phyloP scores from a whole-genome alignment of 1,284 basidiomycete species.

The Cryptococcus wingfieldii region DNA sequence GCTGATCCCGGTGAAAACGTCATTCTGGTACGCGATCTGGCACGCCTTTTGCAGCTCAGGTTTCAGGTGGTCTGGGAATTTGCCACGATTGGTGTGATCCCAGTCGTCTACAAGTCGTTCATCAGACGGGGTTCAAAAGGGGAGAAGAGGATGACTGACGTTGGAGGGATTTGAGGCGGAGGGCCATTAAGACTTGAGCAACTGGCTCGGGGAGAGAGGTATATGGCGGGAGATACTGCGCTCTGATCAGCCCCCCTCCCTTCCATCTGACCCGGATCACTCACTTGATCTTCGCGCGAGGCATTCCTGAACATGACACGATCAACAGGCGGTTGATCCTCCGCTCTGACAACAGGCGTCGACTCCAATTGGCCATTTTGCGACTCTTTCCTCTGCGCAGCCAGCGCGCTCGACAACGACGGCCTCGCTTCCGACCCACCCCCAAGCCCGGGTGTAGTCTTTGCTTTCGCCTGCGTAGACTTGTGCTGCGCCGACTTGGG shows the following conservation, averaged over 20 bases:
- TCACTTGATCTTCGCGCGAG: conserved; percentile 3
- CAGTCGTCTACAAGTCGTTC: conserved; percentile 21
- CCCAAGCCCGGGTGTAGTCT: neutral
- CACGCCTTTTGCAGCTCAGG: conserved; percentile 68
- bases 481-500: neutral
- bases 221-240: conserved; percentile 36
- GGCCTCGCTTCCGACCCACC: neutral
- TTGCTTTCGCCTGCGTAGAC: conserved; percentile 2
- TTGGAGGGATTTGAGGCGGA: conserved; percentile 20
- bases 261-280: neutral
- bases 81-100: conserved; percentile 60
- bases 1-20: conserved; percentile 20
- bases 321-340: conserved; percentile 18
- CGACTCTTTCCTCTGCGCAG: neutral
- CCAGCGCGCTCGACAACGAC: neutral
- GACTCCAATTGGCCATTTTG: neutral
- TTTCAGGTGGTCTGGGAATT: conserved; percentile 80
- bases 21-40: conserved; percentile 70
- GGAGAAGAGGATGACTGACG: conserved; percentile 16
- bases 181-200: conserved; percentile 21
- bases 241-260: neutral
- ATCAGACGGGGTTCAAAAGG: neutral
- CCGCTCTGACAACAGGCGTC: neutral
- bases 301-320: conserved; percentile 27
- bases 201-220: conserved; percentile 5